Base-by-base conservation (phyloP, 257 asterid species). In the Perilla frutescens region DNA sequence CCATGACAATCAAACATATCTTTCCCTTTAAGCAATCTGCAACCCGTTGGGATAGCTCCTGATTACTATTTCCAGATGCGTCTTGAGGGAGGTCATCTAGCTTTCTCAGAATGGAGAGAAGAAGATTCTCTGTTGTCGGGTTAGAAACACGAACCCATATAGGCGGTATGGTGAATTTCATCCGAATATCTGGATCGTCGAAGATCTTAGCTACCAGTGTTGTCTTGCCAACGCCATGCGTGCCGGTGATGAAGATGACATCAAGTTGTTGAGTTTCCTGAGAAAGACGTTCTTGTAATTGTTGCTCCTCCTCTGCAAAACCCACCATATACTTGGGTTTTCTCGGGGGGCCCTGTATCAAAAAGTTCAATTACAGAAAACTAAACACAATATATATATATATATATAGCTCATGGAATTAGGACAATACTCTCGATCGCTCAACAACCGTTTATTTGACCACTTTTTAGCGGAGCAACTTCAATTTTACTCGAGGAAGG, bases 151-250 rank as follows among this genome's bases (percentile, higher is more conserved):
- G 62, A 6, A 77, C 79, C 90, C 88, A 81, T 26, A 74, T 62
- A 2, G 82, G 82, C 12, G 67, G 5, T n/a, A 26, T 72, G 62
- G 80, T 75, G 26, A 83, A 86, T 15, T 86, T 77, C 31, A 75
- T 72, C 37, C 48, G 71, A 36, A 84, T 68, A 0, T 4, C 31
- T 0, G 74, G 73, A 69, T 81, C 84, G 5, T 72, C 63, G 10
- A 54, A 86, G 13, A 83, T 64, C 64, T 72, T 79, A 9, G 78
- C 74, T 1, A 87, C 86, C 14, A 86, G 72, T 3, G 81, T 81
- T 1, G 87, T 82, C 75, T 85, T 85, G 48, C 89, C 89, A 0
- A 85, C 77, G 37, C 87, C 89, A 26, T 81, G 85, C 82, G 80
- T 79, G 6, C 90, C 90, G 12, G 80, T 76, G 48, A 86, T 72